Evolutionary conservation across 2,329 filamentous ascomycete species (phyloP), one percentile per base, ranked within the genome.

Genomic region (Stylonectria norvegica): DNA sequence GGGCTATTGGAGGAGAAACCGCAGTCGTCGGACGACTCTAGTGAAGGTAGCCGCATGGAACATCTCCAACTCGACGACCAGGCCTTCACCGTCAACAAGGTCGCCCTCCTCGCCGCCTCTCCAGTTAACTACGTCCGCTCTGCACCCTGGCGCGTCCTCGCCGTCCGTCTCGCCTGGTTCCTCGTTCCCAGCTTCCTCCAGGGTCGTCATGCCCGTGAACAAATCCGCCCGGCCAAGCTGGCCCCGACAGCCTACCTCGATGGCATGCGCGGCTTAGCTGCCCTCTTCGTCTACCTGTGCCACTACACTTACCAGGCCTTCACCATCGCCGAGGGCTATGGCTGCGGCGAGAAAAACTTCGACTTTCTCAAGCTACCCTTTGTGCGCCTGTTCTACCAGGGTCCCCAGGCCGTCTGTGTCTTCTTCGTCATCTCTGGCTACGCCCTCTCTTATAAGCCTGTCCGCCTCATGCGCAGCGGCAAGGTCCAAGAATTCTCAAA

Each of bases 391-490:
- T 65, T 74, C 42, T 79, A 73, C 54, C 72, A 73, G 36, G 77
- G 76, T 1, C 75, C 73, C 3, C 70, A 75, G 0, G 76, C 76
- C 50, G 78, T 81, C 27, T 75, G 72, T 58, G 61, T 80, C 48
- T 83, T 83, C 65, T 82, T 81, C 55, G 72, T 81, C 52, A 75
- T 81, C 31, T 79, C 76, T 1, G 78, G 78, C 15, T 82, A 80
- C 58, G 79, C 77, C 3, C 65, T 83, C 10, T 74, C 72, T 20
- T 70, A 80, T 40, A 69, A 69, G 32, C 72, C 74, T 1, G 51
- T 78, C n/a, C 72, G 69, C 46, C 63, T 75, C 34, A 58, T 65
- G 17, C 67, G 68, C 30, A 61, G 49, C 39, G 59, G 62, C n/a
- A 51, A 52, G 27, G 59, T 58, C 31, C 52, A 64, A 22, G 68